A percentile compares a stretch with the other conserved stretches of the same genome.
These are phyloP conservation scores for Aspergillus egyptiacus DNA, from an alignment of 495 filamentous ascomycete genomes.

Conservation along the genomic window DNA sequence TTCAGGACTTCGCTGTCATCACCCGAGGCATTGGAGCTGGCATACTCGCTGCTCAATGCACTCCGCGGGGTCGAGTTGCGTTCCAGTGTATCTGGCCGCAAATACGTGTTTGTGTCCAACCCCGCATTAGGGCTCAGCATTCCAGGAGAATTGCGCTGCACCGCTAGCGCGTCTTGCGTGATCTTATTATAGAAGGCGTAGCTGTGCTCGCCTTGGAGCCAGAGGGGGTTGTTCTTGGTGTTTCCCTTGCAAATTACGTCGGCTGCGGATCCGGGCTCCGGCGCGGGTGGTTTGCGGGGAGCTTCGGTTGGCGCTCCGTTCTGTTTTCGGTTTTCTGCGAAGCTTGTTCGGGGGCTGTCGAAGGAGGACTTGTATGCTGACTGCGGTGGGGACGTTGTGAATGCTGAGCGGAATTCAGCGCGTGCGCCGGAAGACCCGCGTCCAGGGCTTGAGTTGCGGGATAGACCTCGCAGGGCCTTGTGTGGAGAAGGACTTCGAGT, in stretches of 20 bases:
- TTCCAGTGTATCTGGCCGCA: constrained; percentile 19
- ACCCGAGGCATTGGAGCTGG: constrained; percentile 31
- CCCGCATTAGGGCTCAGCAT: constrained; percentile 24
- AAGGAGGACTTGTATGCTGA: constrained; percentile 30
- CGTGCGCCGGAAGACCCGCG: constrained; percentile 12
- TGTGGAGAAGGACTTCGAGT: constrained; percentile 54
- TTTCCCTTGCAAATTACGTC: constrained; percentile 19
- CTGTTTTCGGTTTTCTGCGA: constrained; percentile 6
- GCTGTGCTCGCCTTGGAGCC: constrained; percentile 48
- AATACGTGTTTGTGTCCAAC: too few species aligned
- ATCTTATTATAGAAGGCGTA: constrained; percentile 50
- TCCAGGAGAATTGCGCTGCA: constrained; percentile 22
- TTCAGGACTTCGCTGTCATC: constrained; percentile 40
- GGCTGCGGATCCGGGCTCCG: constrained; percentile 2
- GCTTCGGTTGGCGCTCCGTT: constrained; percentile 3
- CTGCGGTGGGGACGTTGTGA: constrained; percentile 32
- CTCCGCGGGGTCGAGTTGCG: constrained; percentile 35
- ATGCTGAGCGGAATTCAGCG: constrained; percentile 27
- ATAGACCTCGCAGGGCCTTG: constrained; percentile 36
- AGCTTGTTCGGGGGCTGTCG: constrained; percentile 23
- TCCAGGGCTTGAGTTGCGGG: constrained; percentile 26
- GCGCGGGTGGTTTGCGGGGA: neutral
- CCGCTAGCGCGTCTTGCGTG: constrained; percentile 40
- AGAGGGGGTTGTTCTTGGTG: constrained; percentile 39
- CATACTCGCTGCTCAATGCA: constrained; percentile 43